A percentile compares a stretch with the other conserved stretches of the same genome.
Conservation (phyloP, 225 moss, liverwort and hornwort genomes). For the Bryum argenteum region DNA sequence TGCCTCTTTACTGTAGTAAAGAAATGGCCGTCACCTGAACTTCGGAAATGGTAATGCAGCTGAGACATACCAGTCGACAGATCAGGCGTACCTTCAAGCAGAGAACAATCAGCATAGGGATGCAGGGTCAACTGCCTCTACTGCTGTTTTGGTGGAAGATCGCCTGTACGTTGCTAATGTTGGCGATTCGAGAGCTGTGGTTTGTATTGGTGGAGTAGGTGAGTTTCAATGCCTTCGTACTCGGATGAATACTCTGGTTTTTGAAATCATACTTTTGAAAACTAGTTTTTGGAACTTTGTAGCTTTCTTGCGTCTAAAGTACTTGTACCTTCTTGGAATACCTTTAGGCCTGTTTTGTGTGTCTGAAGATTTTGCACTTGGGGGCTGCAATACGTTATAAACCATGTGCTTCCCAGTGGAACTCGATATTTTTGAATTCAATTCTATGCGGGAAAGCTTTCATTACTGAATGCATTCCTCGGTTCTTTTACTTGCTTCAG, state of each 20-base stretch:
- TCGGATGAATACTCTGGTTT: no score
- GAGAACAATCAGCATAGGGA: conserved; percentile 86
- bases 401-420: not conserved
- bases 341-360: not conserved
- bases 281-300: not conserved
- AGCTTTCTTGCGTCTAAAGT: not conserved
- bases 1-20: not conserved
- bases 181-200: conserved; percentile 94
- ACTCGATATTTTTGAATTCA: not conserved
- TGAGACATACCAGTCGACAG: conserved; percentile 90
- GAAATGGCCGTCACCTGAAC: not conserved
- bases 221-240: not conserved
- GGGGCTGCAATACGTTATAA: not conserved
- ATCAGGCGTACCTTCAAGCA: conserved; percentile 77
- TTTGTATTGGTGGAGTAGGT: conserved; percentile 85
- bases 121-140: conserved; percentile 97
- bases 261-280: no score
- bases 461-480: conserved; percentile 11
- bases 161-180: conserved; percentile 93
- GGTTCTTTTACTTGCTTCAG: conserved; percentile 39
- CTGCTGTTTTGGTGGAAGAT: conserved; percentile 88
- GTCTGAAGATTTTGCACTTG: not conserved
- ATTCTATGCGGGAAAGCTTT: not conserved
- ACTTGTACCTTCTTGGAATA: not conserved
- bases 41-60: conserved; percentile 42